Conservation (phyloP, 2,329 filamentous ascomycete genomes). For the Tympanopsis confertula region DNA sequence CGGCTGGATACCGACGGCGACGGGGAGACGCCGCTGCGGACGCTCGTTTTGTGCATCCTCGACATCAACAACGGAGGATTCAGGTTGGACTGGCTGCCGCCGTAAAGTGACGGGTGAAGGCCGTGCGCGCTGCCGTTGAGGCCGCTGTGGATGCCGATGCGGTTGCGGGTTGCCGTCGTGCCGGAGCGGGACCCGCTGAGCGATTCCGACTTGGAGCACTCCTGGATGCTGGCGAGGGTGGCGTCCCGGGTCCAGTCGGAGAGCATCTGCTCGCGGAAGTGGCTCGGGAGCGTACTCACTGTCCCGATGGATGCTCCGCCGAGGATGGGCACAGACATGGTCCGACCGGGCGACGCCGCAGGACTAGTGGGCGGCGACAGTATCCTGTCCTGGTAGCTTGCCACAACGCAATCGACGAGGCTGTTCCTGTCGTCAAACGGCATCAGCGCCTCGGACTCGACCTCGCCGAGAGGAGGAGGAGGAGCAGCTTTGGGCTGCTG, state of each 20-base stretch:
- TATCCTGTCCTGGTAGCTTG: constrained; percentile 53
- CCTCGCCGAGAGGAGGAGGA: constrained; percentile 29
- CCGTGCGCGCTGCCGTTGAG: constrained; percentile 24
- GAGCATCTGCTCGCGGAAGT: constrained; percentile 65
- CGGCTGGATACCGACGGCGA: constrained; percentile 26
- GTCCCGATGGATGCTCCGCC: no score
- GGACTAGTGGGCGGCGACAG: constrained; percentile 60
- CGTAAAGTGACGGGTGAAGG: constrained; percentile 27
- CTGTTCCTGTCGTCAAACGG: constrained; percentile 66
- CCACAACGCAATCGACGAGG: constrained; percentile 64
- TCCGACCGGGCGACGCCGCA: constrained; percentile 55
- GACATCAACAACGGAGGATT: constrained; percentile 20
- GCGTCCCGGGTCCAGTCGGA: constrained; percentile 69
- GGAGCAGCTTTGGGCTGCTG: constrained; percentile 32
- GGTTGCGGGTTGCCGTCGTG: constrained; percentile 36
- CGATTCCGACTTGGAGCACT: constrained; percentile 61
- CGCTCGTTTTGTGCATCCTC: constrained; percentile 40
- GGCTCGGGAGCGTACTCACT: constrained; percentile 42
- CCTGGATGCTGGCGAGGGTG: constrained; percentile 57
- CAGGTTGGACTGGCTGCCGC: constrained; percentile 35
- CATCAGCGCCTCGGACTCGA: constrained; percentile 52
- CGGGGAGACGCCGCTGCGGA: constrained; percentile 37
- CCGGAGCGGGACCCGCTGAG: constrained; percentile 64
- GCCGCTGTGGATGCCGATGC: constrained; percentile 45
- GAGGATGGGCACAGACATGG: constrained; percentile 49